Base-by-base conservation (phyloP, 140 eudicot species). In the Ambrosia hybrid region DNA sequence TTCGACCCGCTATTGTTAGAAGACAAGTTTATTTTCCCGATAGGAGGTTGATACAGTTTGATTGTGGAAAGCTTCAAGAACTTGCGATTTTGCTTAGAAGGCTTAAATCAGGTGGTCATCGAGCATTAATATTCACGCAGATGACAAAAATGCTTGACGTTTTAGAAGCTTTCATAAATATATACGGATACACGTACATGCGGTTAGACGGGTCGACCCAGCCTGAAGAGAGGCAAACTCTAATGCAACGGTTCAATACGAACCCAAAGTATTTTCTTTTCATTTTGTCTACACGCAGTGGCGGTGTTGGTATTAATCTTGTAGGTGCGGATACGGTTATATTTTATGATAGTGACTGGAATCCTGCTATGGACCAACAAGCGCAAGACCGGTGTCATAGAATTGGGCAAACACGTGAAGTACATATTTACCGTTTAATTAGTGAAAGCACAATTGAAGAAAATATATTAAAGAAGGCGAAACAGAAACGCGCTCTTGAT, bases 361-460 rank as follows among this genome's bases (percentile, higher is more conserved):
- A 94, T 72, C 99, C 99, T 14, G 99, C 99, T 4, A 94, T 94
- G 99, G 99, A 94, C 79, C 96, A 88, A 70, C 99, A 94, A 73
- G 99, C 99, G 53, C 99, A 94, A 86, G 99, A 94, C 77, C 86
- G 99, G 69, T 94, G 99, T 75, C 99, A 94, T 60, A 83, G 99
- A 38, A 94, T 94, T 16, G 99, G 99, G 4, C 99, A 94, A 76
- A 94, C 99, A 3, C 97, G 99, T 68, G 99, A 94, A 76, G 99
- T 94, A 9, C 87, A 94, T 73, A 94, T 94, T 43, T 94, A 88
- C 57, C 88, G 99, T 11, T 85, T 94, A 69, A 91, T 94, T 39
- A 94, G 99, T 60, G 96, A 94, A 76, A 78, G 96, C 80, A 94
- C 99, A 9, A 94, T 94, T 59, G 99, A 94, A 80, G 99, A 94